phyloP scores from a whole-genome alignment of 2,329 filamentous ascomycete genomes.

The Diatrype stigma region DNA sequence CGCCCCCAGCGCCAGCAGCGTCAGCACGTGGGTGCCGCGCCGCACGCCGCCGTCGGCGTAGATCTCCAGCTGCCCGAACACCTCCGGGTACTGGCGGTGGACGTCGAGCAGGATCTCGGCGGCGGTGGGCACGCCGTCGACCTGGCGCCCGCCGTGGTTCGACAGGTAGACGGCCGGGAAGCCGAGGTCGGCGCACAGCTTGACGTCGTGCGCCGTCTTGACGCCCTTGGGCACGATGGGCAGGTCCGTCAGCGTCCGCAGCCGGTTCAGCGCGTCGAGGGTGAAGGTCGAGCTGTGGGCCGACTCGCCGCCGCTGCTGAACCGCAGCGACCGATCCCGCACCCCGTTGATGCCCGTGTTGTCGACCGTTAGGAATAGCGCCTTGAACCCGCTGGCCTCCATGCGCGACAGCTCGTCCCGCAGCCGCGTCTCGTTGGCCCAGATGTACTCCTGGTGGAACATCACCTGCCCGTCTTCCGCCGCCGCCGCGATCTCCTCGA shows the following conservation, averaged over 20 bases:
- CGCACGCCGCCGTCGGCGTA: slow-evolving; percentile 31
- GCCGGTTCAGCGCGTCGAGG: slow-evolving; percentile 24
- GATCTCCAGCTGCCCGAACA: slow-evolving; percentile 27
- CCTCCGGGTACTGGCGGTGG: slow-evolving; percentile 20
- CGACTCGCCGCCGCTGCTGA: slow-evolving; percentile 1
- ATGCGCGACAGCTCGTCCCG: slow-evolving; percentile 14
- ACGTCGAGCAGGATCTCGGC: slow-evolving; percentile 29
- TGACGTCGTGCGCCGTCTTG: slow-evolving; percentile 29
- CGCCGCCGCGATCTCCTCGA: slow-evolving; percentile 19
- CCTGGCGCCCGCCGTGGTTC: slow-evolving; percentile 33
- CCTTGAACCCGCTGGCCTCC: slow-evolving; percentile 15
- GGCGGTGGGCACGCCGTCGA: slow-evolving; percentile 26
- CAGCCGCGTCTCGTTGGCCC: slow-evolving; percentile 18
- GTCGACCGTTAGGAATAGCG: slow-evolving; percentile 23
- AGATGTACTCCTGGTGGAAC: slow-evolving; percentile 24
- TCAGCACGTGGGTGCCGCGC: slow-evolving; percentile 29
- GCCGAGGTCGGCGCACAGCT: slow-evolving; percentile 20
- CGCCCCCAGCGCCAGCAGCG: slow-evolving; percentile 31
- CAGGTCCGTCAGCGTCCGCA: slow-evolving; percentile 17
- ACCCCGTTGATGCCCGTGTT: slow-evolving; percentile 16
- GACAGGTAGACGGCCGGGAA: slow-evolving; percentile 29
- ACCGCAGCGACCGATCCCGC: slow-evolving; percentile 18
- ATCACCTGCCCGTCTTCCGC: slow-evolving; percentile 18
- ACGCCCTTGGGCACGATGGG: slow-evolving; percentile 30
- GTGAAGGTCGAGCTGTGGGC: slow-evolving; percentile 10